Conservation (phyloP, 1,284 basidiomycete species). For the Amylostereum chailletii region DNA sequence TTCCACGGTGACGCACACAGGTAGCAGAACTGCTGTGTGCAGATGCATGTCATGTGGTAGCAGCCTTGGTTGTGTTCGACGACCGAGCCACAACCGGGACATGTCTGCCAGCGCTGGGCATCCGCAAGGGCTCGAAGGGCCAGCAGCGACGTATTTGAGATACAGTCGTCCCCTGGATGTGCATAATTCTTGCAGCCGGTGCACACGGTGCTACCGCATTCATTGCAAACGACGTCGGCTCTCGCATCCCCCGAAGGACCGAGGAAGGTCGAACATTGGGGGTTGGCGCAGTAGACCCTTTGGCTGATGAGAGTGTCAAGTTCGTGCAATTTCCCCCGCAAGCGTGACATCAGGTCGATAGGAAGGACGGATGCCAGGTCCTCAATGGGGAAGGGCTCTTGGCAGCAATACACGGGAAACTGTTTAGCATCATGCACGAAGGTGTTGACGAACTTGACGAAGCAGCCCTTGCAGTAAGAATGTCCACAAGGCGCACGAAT, state of each 20-base stretch:
- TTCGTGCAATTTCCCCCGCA: conserved; percentile 23
- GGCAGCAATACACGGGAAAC: conserved; percentile 37
- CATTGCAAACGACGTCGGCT: conserved; percentile 5
- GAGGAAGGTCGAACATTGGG: conserved; percentile 31
- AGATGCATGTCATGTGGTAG: conserved; percentile 38
- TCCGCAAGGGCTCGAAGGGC: conserved; percentile 23
- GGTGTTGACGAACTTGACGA: conserved; percentile 27
- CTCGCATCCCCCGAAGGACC: conserved; percentile 21
- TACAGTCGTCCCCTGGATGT: conserved; percentile 12
- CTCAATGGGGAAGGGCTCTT: conserved; percentile 21
- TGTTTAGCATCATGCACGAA: conserved; percentile 31
- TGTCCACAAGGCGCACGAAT: conserved; percentile 30
- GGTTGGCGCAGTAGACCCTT: conserved; percentile 35
- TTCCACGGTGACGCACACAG: conserved; percentile 32
- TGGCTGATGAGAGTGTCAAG: conserved; percentile 22
- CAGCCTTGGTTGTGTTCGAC: conserved; percentile 34
- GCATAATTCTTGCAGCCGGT: conserved; percentile 24
- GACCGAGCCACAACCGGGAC: conserved; percentile 31
- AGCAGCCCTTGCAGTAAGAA: conserved; percentile 29
- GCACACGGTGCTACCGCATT: conserved; percentile 26
- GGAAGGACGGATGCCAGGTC: conserved; percentile 13
- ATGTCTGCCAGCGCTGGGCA: conserved; percentile 30
- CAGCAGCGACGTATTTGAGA: conserved; percentile 20
- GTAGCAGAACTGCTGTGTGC: conserved; percentile 37
- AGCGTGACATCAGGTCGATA: conserved; percentile 16